phyloP scores from a whole-genome alignment of 2,329 filamentous ascomycete species.

The Moelleriella libera region DNA sequence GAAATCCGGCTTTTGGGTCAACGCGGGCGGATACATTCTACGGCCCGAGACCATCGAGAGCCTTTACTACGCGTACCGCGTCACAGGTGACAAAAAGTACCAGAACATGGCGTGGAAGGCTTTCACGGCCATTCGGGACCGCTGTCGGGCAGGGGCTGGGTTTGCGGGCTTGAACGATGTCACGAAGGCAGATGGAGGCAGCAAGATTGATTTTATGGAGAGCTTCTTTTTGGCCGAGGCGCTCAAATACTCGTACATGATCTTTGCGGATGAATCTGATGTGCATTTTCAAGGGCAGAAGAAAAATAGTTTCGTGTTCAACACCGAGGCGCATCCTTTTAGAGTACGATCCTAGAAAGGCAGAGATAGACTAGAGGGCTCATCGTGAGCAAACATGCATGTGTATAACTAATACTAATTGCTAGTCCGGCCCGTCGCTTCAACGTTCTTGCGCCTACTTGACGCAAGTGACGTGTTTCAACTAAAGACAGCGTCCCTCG shows the following conservation, averaged over 20 bases:
- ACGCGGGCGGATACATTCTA: slow-evolving; percentile 41
- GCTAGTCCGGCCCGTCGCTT: too few relatives aligned
- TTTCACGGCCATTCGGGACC: slow-evolving; percentile 53
- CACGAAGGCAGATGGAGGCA: slow-evolving; percentile 45
- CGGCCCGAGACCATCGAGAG: slow-evolving; percentile 74
- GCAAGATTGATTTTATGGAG: slow-evolving; percentile 58
- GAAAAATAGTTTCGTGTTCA: slow-evolving; percentile 32
- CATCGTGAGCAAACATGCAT: too few relatives aligned
- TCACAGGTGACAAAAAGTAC: slow-evolving; percentile 61
- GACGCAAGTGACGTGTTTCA: too few relatives aligned
- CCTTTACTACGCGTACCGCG: slow-evolving; percentile 75
- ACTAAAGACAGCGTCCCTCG: too few relatives aligned
- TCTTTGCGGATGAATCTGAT: slow-evolving; percentile 44
- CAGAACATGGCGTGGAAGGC: slow-evolving; percentile 76
- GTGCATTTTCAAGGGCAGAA: slow-evolving; percentile 35
- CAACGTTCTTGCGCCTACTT: too few relatives aligned
- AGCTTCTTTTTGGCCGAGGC: slow-evolving; percentile 83
- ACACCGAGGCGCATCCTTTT: slow-evolving; percentile 34
- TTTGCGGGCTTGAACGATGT: slow-evolving; percentile 56
- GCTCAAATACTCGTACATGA: slow-evolving; percentile 70
- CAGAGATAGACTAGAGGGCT: background rate
- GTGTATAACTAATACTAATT: too few relatives aligned
- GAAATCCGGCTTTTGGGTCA: slow-evolving; percentile 18
- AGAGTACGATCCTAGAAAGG: slow-evolving; percentile 6
- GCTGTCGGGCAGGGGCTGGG: slow-evolving; percentile 48